Evolutionary conservation across 768 basidiomycete genomes (phyloP), one percentile per base, ranked within the genome.

Genomic region (Lepiota brunneoincarnata): DNA sequence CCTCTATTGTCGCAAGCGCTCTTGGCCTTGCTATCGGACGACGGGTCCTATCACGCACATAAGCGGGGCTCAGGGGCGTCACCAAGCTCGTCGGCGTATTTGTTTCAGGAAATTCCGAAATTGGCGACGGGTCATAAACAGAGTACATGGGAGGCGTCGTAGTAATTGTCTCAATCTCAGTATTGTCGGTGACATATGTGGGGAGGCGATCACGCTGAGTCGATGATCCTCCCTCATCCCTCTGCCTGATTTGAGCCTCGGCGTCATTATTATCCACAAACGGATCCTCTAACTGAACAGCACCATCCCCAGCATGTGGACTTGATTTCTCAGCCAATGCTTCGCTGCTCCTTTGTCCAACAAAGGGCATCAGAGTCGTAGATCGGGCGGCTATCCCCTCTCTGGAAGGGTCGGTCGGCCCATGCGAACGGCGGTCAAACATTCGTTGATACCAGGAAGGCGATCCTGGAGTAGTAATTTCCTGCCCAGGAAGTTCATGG

Each of bases 91-190:
- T 51, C 7, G 50, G 42, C 18, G 41, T 35, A 44, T 38, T 35
- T 4, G 42, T 20, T 20, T 28, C 51, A 4, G 51, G 44, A n/a
- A 3, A 14, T 18, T 52, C 51, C 2, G 51, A 52, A 6, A 52
- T 38, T 21, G 51, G 51, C 11, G 51, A 52, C 2, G 51, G 51
- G 28, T 45, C 51, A 43, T 36, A 24, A 15, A 21, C 34, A 10
- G 41, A 43, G 21, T 52, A 52, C 35, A 15, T 34, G 10, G 51
- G 51, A 23, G 44, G 51, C 5, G 20, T 38, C 2, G 51, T 52
- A 6, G 51, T 42, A n/a, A 52, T 45, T 15, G 51, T 52, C 14
- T 34, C 20, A 15, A 44, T 17, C 14, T 40, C 51, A 6, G 51
- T 52, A 11, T 10, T n/a, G 9, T 6, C 37, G 4, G 51, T 52